These are phyloP conservation scores for Epicoccum nigrum DNA, from an alignment of 2,329 filamentous ascomycete species.

Conservation along the genomic window DNA sequence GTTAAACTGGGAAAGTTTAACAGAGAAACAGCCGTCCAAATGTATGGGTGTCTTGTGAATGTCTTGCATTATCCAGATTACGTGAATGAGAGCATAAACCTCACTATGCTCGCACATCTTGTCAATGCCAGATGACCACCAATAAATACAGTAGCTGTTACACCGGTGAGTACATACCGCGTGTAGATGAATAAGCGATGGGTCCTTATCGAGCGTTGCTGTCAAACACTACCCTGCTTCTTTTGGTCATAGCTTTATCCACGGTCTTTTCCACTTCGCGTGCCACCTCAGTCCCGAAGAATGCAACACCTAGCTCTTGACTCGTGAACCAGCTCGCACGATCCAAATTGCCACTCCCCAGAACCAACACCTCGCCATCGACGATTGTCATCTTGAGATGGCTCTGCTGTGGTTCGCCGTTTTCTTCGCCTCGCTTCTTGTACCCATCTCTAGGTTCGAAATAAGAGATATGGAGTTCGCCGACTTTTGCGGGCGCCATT, in stretches of 20 bases:
- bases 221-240: constrained; percentile 35
- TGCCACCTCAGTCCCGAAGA: constrained; percentile 54
- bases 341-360: constrained; percentile 85
- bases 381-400: constrained; percentile 81
- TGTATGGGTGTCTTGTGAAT: no score
- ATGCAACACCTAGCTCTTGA: constrained; percentile 76
- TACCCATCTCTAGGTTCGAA: constrained; percentile 53
- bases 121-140: no score
- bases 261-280: constrained; percentile 33
- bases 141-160: no score
- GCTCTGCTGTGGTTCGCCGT: constrained; percentile 70
- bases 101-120: no score
- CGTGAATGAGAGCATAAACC: no score
- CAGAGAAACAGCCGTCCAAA: no score
- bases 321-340: constrained; percentile 86
- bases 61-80: no score
- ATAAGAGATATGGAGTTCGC: constrained; percentile 64
- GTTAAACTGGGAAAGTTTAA: no score
- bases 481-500: constrained; percentile 40
- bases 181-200: neutral
- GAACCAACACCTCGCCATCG: constrained; percentile 69
- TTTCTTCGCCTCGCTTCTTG: constrained; percentile 30
- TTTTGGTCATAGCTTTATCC: constrained; percentile 32
- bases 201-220: constrained; percentile 10
- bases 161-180: neutral